These are phyloP conservation scores for Carex sylvatica DNA, from an alignment of 202 grass and related monocot genomes.

Conservation along the genomic window DNA sequence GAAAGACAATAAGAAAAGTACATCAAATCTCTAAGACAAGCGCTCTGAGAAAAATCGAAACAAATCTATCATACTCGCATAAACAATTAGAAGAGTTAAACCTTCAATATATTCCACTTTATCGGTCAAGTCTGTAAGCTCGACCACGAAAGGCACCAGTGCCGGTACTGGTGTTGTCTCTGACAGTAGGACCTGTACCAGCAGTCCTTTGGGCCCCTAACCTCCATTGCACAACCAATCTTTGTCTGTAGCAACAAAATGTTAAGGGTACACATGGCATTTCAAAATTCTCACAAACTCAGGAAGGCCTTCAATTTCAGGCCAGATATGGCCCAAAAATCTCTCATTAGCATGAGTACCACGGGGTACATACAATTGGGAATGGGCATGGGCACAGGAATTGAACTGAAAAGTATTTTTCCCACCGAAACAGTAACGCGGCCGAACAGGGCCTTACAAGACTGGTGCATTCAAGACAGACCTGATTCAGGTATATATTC, in stretches of 20 bases:
- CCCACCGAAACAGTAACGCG: too few species aligned
- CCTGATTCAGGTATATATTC: not conserved
- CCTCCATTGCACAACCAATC: slow-evolving; percentile 60
- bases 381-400: too few species aligned
- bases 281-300: slow-evolving; percentile 3
- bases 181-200: slow-evolving; percentile 11
- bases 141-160: slow-evolving; percentile 64
- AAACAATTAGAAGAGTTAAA: not conserved
- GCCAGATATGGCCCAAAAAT: slow-evolving; percentile 7
- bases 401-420: too few species aligned
- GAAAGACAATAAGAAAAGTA: not conserved
- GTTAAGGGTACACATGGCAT: slow-evolving; percentile 28
- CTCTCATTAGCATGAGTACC: not conserved
- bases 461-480: not conserved
- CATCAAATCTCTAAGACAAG: slow-evolving; percentile 14
- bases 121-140: slow-evolving; percentile 67
- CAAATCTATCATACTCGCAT: not conserved
- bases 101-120: slow-evolving; percentile 19
- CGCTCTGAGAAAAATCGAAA: not conserved
- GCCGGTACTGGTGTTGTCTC: slow-evolving; percentile 15
- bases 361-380: slow-evolving; percentile 1
- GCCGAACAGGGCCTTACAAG: too few species aligned
- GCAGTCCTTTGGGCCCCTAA: slow-evolving; percentile 50
- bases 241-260: slow-evolving; percentile 56
- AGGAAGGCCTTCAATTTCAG: slow-evolving; percentile 7